A percentile compares a stretch with the other conserved stretches of the same genome.
Evolutionary conservation across 768 basidiomycete species (phyloP).

Genomic region (Tulasnella sp.): DNA sequence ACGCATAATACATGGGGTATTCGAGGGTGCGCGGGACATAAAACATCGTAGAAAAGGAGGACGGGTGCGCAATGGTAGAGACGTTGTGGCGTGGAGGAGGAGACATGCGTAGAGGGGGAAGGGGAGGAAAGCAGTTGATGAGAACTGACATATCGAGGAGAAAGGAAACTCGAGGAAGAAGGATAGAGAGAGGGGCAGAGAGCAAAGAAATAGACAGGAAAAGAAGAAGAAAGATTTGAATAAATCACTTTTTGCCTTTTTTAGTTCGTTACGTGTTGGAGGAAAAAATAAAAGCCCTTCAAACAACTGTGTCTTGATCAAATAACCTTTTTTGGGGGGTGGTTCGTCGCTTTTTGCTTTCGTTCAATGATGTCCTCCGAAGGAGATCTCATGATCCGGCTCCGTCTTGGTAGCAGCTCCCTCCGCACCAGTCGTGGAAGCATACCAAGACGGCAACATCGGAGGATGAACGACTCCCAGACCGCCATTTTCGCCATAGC

Average conservation of each 20-base stretch:
- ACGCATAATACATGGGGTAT: background rate
- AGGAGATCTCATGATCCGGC: constrained; percentile 6
- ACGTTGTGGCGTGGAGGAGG: background rate
- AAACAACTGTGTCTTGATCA: too few species aligned
- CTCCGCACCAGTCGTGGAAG: background rate
- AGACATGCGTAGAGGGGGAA: background rate
- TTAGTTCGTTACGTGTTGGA: too few species aligned
- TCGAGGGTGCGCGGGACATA: background rate
- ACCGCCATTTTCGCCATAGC: background rate
- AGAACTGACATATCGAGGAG: background rate
- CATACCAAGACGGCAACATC: constrained; percentile 1
- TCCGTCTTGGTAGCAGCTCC: constrained; percentile 1
- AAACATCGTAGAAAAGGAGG: background rate
- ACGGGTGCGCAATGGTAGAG: background rate
- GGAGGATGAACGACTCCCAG: constrained; percentile 8
- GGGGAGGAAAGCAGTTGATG: background rate
- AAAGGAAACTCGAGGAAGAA: too few species aligned
- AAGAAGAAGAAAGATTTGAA: background rate
- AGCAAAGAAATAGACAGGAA: background rate
- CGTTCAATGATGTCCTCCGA: constrained; percentile 2
- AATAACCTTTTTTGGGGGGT: background rate
- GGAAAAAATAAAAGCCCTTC: background rate
- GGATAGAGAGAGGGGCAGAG: background rate
- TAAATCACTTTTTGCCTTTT: background rate
- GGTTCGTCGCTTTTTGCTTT: background rate